phyloP scores from a whole-genome alignment of 768 basidiomycete species.

The Tylopilus intermedius region DNA sequence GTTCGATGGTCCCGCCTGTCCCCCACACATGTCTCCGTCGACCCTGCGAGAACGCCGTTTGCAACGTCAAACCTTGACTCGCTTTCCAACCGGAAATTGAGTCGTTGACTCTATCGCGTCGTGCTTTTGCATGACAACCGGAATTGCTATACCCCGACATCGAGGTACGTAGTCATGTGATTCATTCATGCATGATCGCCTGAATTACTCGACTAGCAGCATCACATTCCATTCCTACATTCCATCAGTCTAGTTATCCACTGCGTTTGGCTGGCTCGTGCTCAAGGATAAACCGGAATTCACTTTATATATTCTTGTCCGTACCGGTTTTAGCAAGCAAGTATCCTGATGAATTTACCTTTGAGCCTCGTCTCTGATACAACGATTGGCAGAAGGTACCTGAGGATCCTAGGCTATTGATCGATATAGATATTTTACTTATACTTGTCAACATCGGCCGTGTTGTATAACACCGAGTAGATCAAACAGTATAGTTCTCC shows the following conservation, averaged over 20 bases:
- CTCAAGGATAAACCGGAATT: background rate
- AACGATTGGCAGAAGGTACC: background rate
- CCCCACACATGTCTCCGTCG: conserved; percentile 20
- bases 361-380: background rate
- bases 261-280: no score
- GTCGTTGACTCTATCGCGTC: conserved; percentile 1
- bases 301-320: no score
- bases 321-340: no score
- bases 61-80: conserved; percentile 6
- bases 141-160: conserved; percentile 25
- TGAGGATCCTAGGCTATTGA: no score
- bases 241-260: background rate
- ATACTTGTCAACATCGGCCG: no score
- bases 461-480: no score
- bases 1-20: conserved; percentile 48
- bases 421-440: no score
- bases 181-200: background rate
- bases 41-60: conserved; percentile 10
- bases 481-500: no score
- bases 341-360: background rate
- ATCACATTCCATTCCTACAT: conserved; percentile 6
- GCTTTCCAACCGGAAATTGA: background rate
- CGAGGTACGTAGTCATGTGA: conserved; percentile 11
- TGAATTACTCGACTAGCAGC: background rate
- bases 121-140: conserved; percentile 22